Evolutionary conservation across 2,329 filamentous ascomycete species (phyloP).

Genomic region (Apiospora aurea): DNA sequence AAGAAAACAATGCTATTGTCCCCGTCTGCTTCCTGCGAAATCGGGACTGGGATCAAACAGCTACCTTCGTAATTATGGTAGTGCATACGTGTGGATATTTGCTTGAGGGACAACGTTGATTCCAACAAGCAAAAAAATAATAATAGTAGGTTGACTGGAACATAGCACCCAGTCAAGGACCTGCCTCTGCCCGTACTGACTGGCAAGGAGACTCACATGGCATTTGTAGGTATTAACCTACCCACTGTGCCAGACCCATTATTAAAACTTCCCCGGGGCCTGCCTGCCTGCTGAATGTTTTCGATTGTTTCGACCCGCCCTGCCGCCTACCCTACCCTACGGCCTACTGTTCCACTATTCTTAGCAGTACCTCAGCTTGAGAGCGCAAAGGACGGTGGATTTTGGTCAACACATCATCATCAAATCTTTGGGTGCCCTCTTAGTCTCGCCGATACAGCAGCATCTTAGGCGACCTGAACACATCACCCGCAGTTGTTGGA

Average conservation of each 20-base stretch:
- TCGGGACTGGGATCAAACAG: neutral
- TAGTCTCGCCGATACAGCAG: no score
- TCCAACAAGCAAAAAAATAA: neutral
- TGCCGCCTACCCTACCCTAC: neutral
- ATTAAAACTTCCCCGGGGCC: conserved; percentile 3
- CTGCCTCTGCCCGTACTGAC: no score
- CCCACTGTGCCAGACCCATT: neutral
- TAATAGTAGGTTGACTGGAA: no score
- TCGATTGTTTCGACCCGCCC: conserved; percentile 13
- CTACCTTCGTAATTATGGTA: neutral
- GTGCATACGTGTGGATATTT: neutral
- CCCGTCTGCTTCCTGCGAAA: neutral
- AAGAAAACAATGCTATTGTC: neutral
- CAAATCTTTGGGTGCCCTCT: neutral
- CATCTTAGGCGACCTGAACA: no score
- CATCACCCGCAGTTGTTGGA: no score
- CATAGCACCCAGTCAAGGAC: no score
- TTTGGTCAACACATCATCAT: neutral
- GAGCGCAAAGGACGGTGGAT: neutral
- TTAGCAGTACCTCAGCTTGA: neutral
- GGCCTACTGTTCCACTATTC: neutral
- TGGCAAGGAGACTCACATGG: no score
- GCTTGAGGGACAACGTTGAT: neutral
- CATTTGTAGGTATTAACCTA: neutral
- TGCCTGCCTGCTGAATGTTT: conserved; percentile 2